A percentile compares a stretch with the other conserved stretches of the same genome.
Conservation (phyloP, 2,329 filamentous ascomycete species). For the Monosporascus sp. region DNA sequence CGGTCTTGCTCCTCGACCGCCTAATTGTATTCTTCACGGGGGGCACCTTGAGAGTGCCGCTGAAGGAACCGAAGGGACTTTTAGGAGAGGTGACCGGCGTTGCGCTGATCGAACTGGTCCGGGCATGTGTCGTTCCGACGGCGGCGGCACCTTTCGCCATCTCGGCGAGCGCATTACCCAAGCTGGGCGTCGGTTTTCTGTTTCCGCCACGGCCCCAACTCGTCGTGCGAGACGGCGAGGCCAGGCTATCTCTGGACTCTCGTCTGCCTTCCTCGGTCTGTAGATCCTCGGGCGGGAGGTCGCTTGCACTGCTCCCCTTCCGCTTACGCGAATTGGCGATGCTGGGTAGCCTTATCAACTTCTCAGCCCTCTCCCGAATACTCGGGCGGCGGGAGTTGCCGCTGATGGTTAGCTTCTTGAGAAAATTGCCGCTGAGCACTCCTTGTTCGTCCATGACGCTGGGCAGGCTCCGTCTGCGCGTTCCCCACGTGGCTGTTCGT, state of each 20-base stretch:
- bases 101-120: conserved; percentile 56
- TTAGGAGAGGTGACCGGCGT: conserved; percentile 50
- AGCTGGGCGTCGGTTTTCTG: conserved; percentile 48
- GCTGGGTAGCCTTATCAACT: conserved; percentile 47
- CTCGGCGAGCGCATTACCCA: conserved; percentile 53
- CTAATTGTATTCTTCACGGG: conserved; percentile 42
- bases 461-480: conserved; percentile 59
- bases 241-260: conserved; percentile 44
- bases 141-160: conserved; percentile 51
- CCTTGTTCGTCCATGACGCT: conserved; percentile 55
- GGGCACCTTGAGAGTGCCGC: conserved; percentile 29
- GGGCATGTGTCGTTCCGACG: conserved; percentile 51
- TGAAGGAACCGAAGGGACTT: conserved; percentile 35
- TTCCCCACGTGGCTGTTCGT: conserved; percentile 65
- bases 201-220: conserved; percentile 41
- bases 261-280: conserved; percentile 24
- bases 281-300: conserved; percentile 21
- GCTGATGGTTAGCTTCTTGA: conserved; percentile 57
- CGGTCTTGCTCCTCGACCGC: conserved; percentile 52
- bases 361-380: conserved; percentile 47
- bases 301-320: conserved; percentile 36
- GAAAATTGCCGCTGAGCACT: conserved; percentile 53
- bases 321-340: conserved; percentile 41
- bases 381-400: conserved; percentile 45
- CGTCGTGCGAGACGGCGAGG: conserved; percentile 44